Evolutionary conservation across 73 alveolate genomes (phyloP).

Genomic region (Paramecium octaurelia): DNA sequence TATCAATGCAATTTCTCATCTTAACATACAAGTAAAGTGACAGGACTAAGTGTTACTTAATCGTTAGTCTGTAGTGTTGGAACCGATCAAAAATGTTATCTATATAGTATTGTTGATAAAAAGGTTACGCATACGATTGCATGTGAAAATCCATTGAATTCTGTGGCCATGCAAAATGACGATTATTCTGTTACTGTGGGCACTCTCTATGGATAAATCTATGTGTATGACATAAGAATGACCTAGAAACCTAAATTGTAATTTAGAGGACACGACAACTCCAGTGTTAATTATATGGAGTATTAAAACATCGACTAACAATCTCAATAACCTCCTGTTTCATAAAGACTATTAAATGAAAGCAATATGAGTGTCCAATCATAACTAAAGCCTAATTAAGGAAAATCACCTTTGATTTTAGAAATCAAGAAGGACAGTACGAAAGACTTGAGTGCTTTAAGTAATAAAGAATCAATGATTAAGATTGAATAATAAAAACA

Average conservation of each 20-base stretch:
- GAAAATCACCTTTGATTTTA: neutral
- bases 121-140: neutral
- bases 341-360: neutral
- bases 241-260: neutral
- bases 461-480: slow-evolving; percentile 18
- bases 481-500: neutral
- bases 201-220: slow-evolving; percentile 29
- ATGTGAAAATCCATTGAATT: neutral
- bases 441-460: neutral
- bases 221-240: slow-evolving; percentile 29
- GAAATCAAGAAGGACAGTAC: neutral
- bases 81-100: slow-evolving; percentile 18
- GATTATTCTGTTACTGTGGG: slow-evolving; percentile 21
- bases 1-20: neutral
- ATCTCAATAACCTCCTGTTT: neutral
- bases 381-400: neutral
- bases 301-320: neutral
- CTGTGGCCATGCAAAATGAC: neutral
- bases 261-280: slow-evolving; percentile 40
- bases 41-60: neutral
- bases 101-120: neutral
- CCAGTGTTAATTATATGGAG: slow-evolving; percentile 34
- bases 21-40: neutral
- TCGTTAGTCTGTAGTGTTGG: slow-evolving; percentile 8
- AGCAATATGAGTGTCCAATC: neutral